Percentiles rank a stretch among this genome's conserved stretches.
Conservation (phyloP, 2,329 filamentous ascomycete genomes). For the Aspergillus costaricaensis region DNA sequence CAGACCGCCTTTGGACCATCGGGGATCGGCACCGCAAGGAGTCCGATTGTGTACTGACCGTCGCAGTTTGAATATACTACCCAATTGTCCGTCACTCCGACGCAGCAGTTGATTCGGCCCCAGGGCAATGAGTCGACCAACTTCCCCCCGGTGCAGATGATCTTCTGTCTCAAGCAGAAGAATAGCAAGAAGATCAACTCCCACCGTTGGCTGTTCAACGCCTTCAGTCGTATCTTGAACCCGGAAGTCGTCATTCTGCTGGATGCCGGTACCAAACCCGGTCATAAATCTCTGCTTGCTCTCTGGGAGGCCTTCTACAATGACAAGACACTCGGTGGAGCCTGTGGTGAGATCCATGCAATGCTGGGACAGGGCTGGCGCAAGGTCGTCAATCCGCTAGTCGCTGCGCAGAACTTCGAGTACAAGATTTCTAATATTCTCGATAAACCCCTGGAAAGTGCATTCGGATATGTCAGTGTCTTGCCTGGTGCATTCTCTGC, state of each 20-base stretch:
- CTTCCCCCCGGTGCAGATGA: conserved; percentile 95
- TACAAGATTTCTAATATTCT: conserved; percentile 99
- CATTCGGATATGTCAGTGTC: conserved; percentile 97
- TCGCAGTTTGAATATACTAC: conserved; percentile 87
- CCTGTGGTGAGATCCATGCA: conserved; percentile 98
- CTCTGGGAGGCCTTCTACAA: conserved; percentile 99
- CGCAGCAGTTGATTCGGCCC: conserved; percentile 93
- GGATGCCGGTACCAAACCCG: conserved; percentile 96
- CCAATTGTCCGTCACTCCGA: conserved; percentile 94
- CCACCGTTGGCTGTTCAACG: conserved; percentile 97
- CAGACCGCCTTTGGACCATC: background rate
- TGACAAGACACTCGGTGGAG: conserved; percentile 96
- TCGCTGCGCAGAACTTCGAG: conserved; percentile 97
- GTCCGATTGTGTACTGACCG: background rate
- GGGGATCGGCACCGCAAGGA: background rate
- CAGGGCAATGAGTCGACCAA: conserved; percentile 80
- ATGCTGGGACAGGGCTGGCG: conserved; percentile 90
- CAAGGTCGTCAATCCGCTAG: conserved; percentile 91
- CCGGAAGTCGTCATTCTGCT: conserved; percentile 95
- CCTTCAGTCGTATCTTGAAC: conserved; percentile 94
- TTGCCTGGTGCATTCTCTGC: conserved; percentile 98
- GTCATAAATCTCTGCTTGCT: conserved; percentile 82
- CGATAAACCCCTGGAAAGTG: conserved; percentile 94
- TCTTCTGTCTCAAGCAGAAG: conserved; percentile 98
- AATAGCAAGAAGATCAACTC: conserved; percentile 99